Base-by-base conservation (phyloP, 768 basidiomycete genomes). In the Boletus rex-veris region DNA sequence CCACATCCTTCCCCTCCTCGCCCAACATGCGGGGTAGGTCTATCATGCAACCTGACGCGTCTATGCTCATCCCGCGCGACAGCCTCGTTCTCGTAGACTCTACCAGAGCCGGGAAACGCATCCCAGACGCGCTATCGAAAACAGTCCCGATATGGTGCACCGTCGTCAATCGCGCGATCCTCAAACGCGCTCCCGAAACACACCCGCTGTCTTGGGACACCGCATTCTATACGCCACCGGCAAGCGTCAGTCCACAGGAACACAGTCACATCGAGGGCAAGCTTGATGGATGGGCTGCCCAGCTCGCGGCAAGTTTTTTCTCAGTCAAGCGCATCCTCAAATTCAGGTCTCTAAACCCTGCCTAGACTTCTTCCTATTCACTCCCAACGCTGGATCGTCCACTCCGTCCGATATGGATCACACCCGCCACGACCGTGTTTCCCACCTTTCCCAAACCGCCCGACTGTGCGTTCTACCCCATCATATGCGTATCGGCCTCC, bases 141-240 rank as follows among this genome's bases (percentile, higher is more conserved):
- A 96, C 94, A 0, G 78, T 98, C 1, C 95, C 95, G 0, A 88
- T 95, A 47, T 98, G 96, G 96, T 96, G 95, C 66, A 77, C 90
- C 9, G 90, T 93, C 5, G 75, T 96, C 57, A 98, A 96, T 64
- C 77, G 83, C 47, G 86, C 82, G 28, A 68, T 82, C 33, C 57
- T 66, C 54, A 60, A 50, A 18, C 58, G 31, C 9, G 24, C 47
- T n/a, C 16, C 54, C 7, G 38, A 52, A 16, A 19, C 33, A 3
- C 24, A 56, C 2, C 48, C 62, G 9, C 52, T 58, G 7, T n/a
- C 15, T 12, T 90, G 86, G 87, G 79, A 88, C 58, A 69, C 63
- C 0, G 61, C 68, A 3, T 73, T 95, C 8, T 89, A 90, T 61
- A 89, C 88, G 1, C 85, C 92, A 3, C 83, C 86, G 0, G 79